These are phyloP conservation scores for Pseudodiploospora longispora DNA, from an alignment of 2,329 filamentous ascomycete species.

Conservation along the genomic window DNA sequence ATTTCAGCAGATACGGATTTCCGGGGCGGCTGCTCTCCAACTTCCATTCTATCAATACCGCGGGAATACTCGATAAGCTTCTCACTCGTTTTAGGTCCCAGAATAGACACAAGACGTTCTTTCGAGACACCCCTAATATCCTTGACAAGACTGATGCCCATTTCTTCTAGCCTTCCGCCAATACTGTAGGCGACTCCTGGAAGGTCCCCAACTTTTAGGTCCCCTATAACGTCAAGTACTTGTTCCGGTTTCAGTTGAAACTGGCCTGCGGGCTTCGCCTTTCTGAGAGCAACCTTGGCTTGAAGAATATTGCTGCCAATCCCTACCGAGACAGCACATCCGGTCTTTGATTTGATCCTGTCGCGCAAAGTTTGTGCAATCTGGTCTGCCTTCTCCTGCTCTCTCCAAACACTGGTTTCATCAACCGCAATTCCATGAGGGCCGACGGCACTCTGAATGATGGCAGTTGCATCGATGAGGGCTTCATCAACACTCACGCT, in stretches of 20 bases:
- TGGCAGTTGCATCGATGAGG: conserved; percentile 69
- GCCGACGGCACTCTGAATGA: conserved; percentile 57
- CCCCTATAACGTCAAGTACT: conserved; percentile 66
- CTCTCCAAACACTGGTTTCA: conserved; percentile 64
- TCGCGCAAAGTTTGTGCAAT: conserved; percentile 59
- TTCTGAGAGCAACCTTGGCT: conserved; percentile 83
- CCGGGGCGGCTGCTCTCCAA: conserved; percentile 75
- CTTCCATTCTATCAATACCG: conserved; percentile 77
- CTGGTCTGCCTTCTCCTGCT: conserved; percentile 70
- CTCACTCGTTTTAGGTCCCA: conserved; percentile 89
- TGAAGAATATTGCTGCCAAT: conserved; percentile 86
- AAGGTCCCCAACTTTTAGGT: conserved; percentile 69
- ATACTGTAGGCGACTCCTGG: conserved; percentile 92
- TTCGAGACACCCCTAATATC: conserved; percentile 72
- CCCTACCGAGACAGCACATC: conserved; percentile 83
- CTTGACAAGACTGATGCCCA: conserved; percentile 73
- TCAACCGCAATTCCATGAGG: conserved; percentile 55
- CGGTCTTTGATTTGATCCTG: conserved; percentile 65
- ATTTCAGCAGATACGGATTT: conserved; percentile 97
- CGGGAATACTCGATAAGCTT: conserved; percentile 85
- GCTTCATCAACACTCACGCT: conserved; percentile 97
- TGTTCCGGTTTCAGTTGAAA: conserved; percentile 79
- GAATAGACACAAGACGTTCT: conserved; percentile 61
- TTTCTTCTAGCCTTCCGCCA: conserved; percentile 76
- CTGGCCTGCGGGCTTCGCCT: conserved; percentile 91